These are phyloP conservation scores for Naganishia randhawae DNA, from an alignment of 768 basidiomycete species.

Conservation along the genomic window DNA sequence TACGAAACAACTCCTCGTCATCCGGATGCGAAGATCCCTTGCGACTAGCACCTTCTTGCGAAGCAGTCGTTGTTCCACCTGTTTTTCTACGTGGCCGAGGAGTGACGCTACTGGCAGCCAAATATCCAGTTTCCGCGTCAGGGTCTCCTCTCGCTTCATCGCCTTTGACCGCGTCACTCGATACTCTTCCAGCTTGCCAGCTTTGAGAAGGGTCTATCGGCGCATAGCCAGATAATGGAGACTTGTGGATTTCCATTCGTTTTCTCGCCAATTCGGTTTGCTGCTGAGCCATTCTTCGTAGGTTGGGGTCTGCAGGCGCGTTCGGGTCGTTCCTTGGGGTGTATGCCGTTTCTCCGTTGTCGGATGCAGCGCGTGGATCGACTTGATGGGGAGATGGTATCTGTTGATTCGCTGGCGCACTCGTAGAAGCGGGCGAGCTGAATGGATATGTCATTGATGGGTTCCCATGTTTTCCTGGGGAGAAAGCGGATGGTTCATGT, in stretches of 20 bases:
- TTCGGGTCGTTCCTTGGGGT: constrained; percentile 16
- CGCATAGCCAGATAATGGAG: constrained; percentile 22
- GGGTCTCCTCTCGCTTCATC: constrained; percentile 22
- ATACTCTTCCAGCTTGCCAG: constrained; percentile 20
- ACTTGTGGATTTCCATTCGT: constrained; percentile 24
- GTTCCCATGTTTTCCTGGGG: constrained; percentile 10
- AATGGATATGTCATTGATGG: constrained; percentile 19
- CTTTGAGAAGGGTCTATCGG: constrained; percentile 23
- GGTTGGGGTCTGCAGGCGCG: constrained; percentile 19
- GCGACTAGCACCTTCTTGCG: background rate
- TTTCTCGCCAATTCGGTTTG: constrained; percentile 22
- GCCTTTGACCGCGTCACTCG: constrained; percentile 26
- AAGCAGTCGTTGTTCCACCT: constrained; percentile 5
- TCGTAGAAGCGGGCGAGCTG: constrained; percentile 14
- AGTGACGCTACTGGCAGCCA: constrained; percentile 14
- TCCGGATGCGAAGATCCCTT: background rate
- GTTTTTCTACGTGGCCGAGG: constrained; percentile 17
- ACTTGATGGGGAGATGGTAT: constrained; percentile 3
- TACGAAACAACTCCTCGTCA: background rate
- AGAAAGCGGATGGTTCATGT: background rate
- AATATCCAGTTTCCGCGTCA: constrained; percentile 16
- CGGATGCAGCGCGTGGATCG: constrained; percentile 8
- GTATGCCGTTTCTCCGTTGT: background rate
- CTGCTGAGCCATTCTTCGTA: constrained; percentile 19
- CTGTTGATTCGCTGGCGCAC: constrained; percentile 7